phyloP scores from a whole-genome alignment of 1,139 yeast genomes.

The Meyerozyma athensensis region DNA sequence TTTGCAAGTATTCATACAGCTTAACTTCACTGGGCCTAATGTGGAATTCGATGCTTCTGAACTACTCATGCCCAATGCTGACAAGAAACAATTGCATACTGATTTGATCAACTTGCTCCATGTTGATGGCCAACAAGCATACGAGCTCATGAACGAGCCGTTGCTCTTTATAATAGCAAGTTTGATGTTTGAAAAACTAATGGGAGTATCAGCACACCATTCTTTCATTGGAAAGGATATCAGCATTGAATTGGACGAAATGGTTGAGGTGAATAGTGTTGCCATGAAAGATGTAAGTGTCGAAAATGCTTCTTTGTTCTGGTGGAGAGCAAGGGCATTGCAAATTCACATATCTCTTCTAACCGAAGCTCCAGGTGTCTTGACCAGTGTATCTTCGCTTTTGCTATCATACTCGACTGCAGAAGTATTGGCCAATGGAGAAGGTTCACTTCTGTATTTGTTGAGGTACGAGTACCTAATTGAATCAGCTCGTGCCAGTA shows the following conservation, averaged over 20 bases:
- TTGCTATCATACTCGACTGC: conserved; percentile 33
- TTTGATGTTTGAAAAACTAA: conserved; percentile 47
- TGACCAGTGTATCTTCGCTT: conserved; percentile 37
- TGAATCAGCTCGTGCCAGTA: conserved; percentile 62
- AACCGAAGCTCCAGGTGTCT: conserved; percentile 50
- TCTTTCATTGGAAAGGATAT: conserved; percentile 22
- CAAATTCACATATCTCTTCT: conserved; percentile 58
- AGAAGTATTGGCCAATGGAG: conserved; percentile 21
- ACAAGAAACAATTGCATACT: conserved; percentile 23
- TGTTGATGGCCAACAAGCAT: conserved; percentile 60
- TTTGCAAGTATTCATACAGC: conserved; percentile 66
- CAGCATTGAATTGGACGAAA: conserved; percentile 17
- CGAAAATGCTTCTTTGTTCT: conserved; percentile 44
- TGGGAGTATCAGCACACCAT: conserved; percentile 24
- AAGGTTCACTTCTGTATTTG: conserved; percentile 25
- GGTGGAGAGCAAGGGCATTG: conserved; percentile 74
- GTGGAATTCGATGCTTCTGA: conserved; percentile 34
- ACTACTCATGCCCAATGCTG: conserved; percentile 27
- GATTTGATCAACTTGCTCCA: conserved; percentile 39
- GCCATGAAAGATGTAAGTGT: conserved; percentile 7
- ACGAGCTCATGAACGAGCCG: conserved; percentile 56
- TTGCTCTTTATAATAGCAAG: conserved; percentile 45
- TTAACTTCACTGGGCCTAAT: conserved; percentile 83
- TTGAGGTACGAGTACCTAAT: conserved; percentile 48
- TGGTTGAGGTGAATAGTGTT: conserved; percentile 16